Evolutionary conservation across 345 rosid genomes (phyloP).

Genomic region (Aquilaria malaccensis): DNA sequence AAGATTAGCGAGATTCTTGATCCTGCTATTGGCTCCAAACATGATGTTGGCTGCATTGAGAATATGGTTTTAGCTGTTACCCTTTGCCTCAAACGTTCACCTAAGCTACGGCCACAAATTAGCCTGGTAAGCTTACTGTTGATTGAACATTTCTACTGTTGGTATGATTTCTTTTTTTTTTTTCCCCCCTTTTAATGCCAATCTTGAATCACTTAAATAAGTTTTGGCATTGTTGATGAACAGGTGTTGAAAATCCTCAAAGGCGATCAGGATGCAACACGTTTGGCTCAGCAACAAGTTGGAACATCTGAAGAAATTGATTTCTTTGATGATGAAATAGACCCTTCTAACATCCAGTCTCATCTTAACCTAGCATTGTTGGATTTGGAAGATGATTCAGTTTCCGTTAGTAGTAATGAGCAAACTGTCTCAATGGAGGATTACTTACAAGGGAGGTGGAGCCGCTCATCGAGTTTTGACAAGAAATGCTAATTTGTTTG

Average conservation of each 20-base stretch:
- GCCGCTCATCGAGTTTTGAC: slow-evolving; percentile 72
- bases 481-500: slow-evolving; percentile 14
- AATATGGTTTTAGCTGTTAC: slow-evolving; percentile 81
- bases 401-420: slow-evolving; percentile 51
- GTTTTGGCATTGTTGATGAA: not conserved
- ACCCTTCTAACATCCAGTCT: slow-evolving; percentile 51
- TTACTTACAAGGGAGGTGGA: slow-evolving; percentile 74
- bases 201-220: slow-evolving; percentile 1
- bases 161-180: not conserved
- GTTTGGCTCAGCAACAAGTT: slow-evolving; percentile 62
- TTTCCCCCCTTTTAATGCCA: not conserved
- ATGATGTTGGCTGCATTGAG: slow-evolving; percentile 40
- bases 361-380: slow-evolving; percentile 80
- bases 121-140: slow-evolving; percentile 39
- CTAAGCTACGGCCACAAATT: slow-evolving; percentile 60
- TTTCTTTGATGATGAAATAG: slow-evolving; percentile 31
- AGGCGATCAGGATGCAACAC: slow-evolving; percentile 64
- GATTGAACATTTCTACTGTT: not conserved
- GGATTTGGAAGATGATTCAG: slow-evolving; percentile 68
- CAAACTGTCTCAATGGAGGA: slow-evolving; percentile 56
- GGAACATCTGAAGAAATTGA: slow-evolving; percentile 37
- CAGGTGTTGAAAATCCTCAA: slow-evolving; percentile 78
- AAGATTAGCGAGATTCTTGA: slow-evolving; percentile 63
- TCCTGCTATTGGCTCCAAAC: slow-evolving; percentile 40
- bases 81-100: slow-evolving; percentile 62